Percentiles rank a stretch among this genome's conserved stretches.
Conservation (phyloP, 164 flowering plant genomes). For the Tinospora cordifolia region DNA sequence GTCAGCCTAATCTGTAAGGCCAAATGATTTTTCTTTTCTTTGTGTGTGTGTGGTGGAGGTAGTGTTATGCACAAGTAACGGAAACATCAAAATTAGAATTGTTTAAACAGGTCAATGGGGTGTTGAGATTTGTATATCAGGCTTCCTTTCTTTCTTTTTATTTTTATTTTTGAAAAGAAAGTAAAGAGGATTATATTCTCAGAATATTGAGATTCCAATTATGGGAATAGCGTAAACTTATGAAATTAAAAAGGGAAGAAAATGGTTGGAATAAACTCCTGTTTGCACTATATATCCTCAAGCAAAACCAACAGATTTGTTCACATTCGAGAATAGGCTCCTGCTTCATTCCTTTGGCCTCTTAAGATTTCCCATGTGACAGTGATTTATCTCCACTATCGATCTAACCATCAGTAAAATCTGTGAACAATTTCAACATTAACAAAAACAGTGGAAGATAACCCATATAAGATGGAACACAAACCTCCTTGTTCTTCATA, state of each 20-base stretch:
- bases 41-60: too few species aligned
- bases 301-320: background rate
- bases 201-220: background rate
- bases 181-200: too few species aligned
- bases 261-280: background rate
- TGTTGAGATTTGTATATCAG: background rate
- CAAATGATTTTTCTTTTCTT: too few species aligned
- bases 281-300: background rate
- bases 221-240: background rate
- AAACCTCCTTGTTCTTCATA: slow-evolving; percentile 88
- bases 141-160: background rate
- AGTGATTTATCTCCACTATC: background rate
- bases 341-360: background rate
- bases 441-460: background rate
- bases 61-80: too few species aligned
- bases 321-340: background rate
- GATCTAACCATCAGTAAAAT: background rate
- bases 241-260: background rate
- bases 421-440: background rate
- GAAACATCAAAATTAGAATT: background rate
- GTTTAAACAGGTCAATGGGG: background rate
- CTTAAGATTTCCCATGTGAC: background rate
- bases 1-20: too few species aligned
- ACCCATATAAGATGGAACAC: background rate
- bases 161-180: too few species aligned